Conservation (phyloP, 371 early-diverging fungal species). For the Circinella umbellata region DNA sequence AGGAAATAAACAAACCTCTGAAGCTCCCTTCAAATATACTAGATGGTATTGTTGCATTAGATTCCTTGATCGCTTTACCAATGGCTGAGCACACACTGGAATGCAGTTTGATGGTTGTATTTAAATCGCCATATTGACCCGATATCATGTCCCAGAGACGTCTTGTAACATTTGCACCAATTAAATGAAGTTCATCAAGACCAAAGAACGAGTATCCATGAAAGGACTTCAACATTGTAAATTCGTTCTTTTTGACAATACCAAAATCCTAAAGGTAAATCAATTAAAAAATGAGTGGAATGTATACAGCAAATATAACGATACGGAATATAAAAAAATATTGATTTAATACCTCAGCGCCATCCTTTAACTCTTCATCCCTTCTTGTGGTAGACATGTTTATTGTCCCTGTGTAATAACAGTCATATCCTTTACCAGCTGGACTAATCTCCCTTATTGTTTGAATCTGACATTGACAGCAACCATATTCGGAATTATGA, state of each 20-base stretch:
- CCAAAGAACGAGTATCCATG: background rate
- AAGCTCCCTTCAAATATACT: background rate
- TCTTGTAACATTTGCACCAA: background rate
- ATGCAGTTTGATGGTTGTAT: background rate
- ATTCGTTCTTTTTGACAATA: background rate
- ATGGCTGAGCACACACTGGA: background rate
- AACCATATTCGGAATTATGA: background rate
- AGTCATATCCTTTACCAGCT: conserved; percentile 4
- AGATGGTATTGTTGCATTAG: background rate
- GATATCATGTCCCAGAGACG: background rate
- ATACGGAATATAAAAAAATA: too few relatives aligned
- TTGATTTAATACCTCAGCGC: too few relatives aligned
- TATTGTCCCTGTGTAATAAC: background rate
- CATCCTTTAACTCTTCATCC: background rate
- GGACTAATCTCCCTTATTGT: background rate
- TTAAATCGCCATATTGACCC: background rate
- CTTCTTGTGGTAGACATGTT: background rate
- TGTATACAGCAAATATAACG: too few relatives aligned
- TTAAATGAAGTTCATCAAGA: background rate
- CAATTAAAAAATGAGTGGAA: too few relatives aligned
- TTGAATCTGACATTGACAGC: background rate
- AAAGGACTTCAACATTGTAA: background rate
- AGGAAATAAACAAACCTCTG: background rate
- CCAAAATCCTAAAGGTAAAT: background rate
- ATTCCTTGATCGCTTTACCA: background rate